Evolutionary conservation across 352 stramenopile genomes (phyloP), one percentile per base, ranked within the genome.

Genomic region (Globisporangium barbulae): DNA sequence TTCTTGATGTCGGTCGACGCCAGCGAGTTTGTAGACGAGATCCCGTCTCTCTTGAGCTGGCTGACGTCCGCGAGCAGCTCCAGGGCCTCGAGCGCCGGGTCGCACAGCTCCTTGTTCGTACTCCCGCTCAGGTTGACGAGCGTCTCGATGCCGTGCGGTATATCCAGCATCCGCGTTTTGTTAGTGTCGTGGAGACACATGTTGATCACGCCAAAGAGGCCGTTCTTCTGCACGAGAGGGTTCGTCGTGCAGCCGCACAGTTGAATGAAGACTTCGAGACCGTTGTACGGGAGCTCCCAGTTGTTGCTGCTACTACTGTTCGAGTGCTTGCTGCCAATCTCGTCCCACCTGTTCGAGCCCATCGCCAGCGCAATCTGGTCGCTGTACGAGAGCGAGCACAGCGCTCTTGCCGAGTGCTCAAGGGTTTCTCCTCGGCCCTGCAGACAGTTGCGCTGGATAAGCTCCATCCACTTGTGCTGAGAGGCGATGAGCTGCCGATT

Each of bases 351-450:
- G 44, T 53, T n/a, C 13, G 10, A 30, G 28, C 76, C 87, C 65
- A 94, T 70, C 10, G 71, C 65, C 7, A 91, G 33, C 21, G 85
- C 86, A n/a, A 95, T 76, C 25, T 68, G 57, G 50, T 97, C 88
- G 63, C 78, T 93, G 70, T 96, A 97, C 8, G 88, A 90, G 12
- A 95, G 72, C 22, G 83, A 79, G 30, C 88, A 93, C 21, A 96
- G 59, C 7, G 88, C 89, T 10, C 89, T 79, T 25, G 87, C 82
- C 3, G 83, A 78, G 59, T 94, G 74, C 61, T 97, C 86, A 10
- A 93, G 77, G 7, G 65, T 59, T 0, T 54, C 22, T 9, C 69
- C 70, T 3, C 83, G 61, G 1, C 56, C 63, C 10, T 78, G 49
- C 15, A 75, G 56, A 41, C 78, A 88, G 44, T 78, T 80, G 55